Percentiles rank a stretch among this genome's conserved stretches.
phyloP scores from a whole-genome alignment of 164 flowering plant genomes.

The Chloranthus sessilifolius region DNA sequence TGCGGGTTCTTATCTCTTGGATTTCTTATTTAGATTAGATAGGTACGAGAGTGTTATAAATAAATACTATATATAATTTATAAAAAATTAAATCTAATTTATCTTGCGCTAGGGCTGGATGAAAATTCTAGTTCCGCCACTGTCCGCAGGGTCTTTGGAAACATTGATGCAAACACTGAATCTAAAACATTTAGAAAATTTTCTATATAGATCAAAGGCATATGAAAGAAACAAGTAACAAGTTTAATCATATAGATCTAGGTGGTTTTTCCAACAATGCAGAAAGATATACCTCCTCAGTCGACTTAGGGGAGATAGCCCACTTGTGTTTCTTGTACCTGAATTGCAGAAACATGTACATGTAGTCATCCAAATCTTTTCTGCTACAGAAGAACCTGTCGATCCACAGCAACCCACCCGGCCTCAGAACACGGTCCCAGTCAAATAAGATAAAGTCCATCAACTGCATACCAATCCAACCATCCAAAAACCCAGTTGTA shows the following conservation, averaged over 20 bases:
- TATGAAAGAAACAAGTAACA: conserved; percentile 1
- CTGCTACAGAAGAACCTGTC: conserved; percentile 73
- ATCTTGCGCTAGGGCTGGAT: no score
- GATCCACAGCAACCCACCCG: conserved; percentile 87
- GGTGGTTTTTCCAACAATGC: conserved; percentile 90
- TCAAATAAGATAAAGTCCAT: conserved; percentile 82
- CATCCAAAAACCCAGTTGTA: conserved; percentile 76
- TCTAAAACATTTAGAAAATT: no score
- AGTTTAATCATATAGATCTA: conserved; percentile 42
- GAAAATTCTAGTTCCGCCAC: no score
- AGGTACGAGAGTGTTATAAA: no score
- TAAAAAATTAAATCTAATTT: no score
- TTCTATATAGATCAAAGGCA: no score
- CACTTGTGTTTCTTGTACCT: conserved; percentile 87
- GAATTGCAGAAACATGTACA: conserved; percentile 94
- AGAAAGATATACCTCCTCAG: conserved; percentile 75
- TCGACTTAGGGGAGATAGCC: conserved; percentile 63
- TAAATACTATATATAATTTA: no score
- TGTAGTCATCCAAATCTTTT: conserved; percentile 74
- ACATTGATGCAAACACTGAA: no score
- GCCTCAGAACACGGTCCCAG: conserved; percentile 86
- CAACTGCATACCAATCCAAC: conserved; percentile 74
- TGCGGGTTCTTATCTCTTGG: no score
- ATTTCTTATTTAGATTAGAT: no score
- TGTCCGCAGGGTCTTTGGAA: no score